A percentile compares a stretch with the other conserved stretches of the same genome.
These are phyloP conservation scores for Plasmopara muralis DNA, from an alignment of 352 stramenopile genomes.

Conservation along the genomic window DNA sequence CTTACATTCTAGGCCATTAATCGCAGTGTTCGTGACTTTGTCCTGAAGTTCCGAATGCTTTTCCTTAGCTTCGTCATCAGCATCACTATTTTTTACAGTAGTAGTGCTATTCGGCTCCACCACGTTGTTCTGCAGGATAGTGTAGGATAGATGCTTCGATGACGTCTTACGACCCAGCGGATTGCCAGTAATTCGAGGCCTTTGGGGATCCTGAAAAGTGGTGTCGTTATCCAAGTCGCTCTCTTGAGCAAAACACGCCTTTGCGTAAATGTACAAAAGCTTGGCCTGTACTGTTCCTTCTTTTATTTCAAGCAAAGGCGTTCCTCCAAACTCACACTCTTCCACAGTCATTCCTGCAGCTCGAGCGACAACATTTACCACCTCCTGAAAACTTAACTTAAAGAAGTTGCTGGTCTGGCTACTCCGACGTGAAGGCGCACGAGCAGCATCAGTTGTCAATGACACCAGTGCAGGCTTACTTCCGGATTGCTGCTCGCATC, in stretches of 20 bases:
- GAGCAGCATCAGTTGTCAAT: slow-evolving; percentile 1
- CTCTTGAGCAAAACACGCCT: slow-evolving; percentile 66
- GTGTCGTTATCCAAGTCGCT: slow-evolving; percentile 16
- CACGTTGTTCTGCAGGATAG: slow-evolving; percentile 24
- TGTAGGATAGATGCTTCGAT: slow-evolving; percentile 34
- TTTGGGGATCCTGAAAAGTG: slow-evolving; percentile 13
- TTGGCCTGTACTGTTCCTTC: slow-evolving; percentile 63
- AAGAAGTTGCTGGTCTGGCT: slow-evolving; percentile 25
- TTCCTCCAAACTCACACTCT: slow-evolving; percentile 57
- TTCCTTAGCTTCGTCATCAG: slow-evolving; percentile 1
- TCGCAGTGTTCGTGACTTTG: slow-evolving; percentile 1
- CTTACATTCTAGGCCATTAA: slow-evolving; percentile 5
- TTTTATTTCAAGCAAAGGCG: slow-evolving; percentile 47
- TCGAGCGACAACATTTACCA: slow-evolving; percentile 43
- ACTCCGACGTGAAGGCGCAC: slow-evolving; percentile 11
- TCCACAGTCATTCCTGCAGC: slow-evolving; percentile 49
- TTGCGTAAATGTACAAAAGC: slow-evolving; percentile 65
- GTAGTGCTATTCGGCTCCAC: slow-evolving; percentile 18
- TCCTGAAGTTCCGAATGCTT: slow-evolving; percentile 5
- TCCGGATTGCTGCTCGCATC: slow-evolving; percentile 12
- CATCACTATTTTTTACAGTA: slow-evolving; percentile 2
- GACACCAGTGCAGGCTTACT: slow-evolving; percentile 8
- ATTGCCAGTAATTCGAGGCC: slow-evolving; percentile 21
- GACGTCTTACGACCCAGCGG: slow-evolving; percentile 33
- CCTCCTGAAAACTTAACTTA: slow-evolving; percentile 44